Evolutionary conservation across 306 rosid genomes (phyloP), one percentile per base, ranked within the genome.

Genomic region (Quercus alba): DNA sequence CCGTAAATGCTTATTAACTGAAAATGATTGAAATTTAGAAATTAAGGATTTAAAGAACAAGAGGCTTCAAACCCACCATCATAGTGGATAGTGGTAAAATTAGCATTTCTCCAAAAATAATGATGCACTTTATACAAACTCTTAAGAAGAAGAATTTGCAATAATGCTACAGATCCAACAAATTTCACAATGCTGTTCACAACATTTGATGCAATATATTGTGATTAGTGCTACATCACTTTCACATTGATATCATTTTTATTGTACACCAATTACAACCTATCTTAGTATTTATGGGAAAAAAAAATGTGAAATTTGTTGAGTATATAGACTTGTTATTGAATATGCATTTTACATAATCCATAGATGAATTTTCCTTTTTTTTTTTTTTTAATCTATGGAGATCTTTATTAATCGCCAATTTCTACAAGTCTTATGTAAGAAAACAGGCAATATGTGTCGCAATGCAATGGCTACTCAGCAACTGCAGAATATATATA

Each of bases 1-100:
- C 98, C 99, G 62, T 86, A 95, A 4, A 62, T 90, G 85, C 83
- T 87, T 81, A 91, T 93, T 52, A 93, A 73, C 99, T 95, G 94
- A 63, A 71, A 83, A 31, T 31, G 7, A 70, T 75, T 68, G 59
- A 19, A 64, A 44, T 54, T 77, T 49, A 71, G 17, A 67, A 19
- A 15, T 19, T 67, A 1, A 67, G 26, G 19, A 31, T 9, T 67
- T 31, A 9, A 31, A 8, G 19, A 31, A 7, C 49, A 33, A 31
- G 25, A 19, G 72, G 19, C 5, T 19, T 12, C 38, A 64, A 28
- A 63, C 70, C 7, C 17, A 13, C 70, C 30, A 15, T 64, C 41
- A 28, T 28, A 15, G 18, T 64, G 20, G 44, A 35, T 17, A n/a
- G 21, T 1, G 2, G 56, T 0, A 70, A 26, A 2, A 70, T 21